phyloP scores from a whole-genome alignment of 768 basidiomycete species.

The Trametes maxima region DNA sequence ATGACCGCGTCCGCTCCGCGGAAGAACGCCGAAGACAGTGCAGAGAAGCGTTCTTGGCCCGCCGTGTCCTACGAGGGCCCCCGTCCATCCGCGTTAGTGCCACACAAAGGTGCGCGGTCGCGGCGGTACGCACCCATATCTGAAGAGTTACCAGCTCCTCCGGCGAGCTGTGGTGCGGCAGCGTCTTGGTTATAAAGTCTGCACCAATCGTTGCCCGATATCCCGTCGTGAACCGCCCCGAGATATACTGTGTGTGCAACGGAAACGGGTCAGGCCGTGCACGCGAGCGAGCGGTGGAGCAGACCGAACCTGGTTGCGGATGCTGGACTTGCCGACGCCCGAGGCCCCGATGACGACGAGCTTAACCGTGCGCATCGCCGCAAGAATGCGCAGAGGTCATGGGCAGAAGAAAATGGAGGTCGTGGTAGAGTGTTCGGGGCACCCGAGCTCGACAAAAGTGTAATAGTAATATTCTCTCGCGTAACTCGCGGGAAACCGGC shows the following conservation, averaged over 20 bases:
- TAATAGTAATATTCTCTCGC: neutral
- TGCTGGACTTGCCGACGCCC: slow-evolving; percentile 84
- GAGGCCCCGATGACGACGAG: slow-evolving; percentile 81
- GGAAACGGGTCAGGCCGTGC: neutral
- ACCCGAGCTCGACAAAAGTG: neutral
- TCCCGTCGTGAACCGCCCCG: slow-evolving; percentile 70
- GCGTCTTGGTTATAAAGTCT: slow-evolving; percentile 81
- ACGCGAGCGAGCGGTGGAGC: neutral
- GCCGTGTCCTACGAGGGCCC: slow-evolving; percentile 64
- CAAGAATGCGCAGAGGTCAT: slow-evolving; percentile 10
- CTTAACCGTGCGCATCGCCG: slow-evolving; percentile 70
- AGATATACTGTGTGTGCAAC: slow-evolving; percentile 59
- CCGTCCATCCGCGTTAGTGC: too few species aligned
- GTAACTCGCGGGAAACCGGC: neutral
- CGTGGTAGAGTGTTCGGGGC: neutral
- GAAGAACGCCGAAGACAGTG: slow-evolving; percentile 80
- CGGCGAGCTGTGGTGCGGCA: slow-evolving; percentile 59
- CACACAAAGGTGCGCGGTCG: too few species aligned
- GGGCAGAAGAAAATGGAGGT: slow-evolving; percentile 4
- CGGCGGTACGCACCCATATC: slow-evolving; percentile 53
- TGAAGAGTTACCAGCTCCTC: slow-evolving; percentile 67
- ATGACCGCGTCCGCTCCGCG: slow-evolving; percentile 82
- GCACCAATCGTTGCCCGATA: slow-evolving; percentile 88
- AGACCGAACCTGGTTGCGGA: slow-evolving; percentile 66
- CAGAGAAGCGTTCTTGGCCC: slow-evolving; percentile 87